phyloP scores from a whole-genome alignment of 23 red algal species.

The Gracilaria domingensis region DNA sequence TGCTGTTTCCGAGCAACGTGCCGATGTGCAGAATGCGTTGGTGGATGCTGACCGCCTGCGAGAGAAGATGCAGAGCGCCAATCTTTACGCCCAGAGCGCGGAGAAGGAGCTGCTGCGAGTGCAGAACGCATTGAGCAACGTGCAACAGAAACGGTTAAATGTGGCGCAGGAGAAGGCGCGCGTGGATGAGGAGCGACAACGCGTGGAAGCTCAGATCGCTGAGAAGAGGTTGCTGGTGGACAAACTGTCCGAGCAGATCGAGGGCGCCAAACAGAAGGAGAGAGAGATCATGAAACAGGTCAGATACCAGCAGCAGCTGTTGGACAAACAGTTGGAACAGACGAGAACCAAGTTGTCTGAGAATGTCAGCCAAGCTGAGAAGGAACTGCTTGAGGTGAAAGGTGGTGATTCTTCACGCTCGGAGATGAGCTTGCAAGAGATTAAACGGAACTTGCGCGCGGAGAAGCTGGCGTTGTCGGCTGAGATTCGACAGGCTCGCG shows the following conservation, averaged over 20 bases:
- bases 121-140: not conserved
- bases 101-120: not conserved
- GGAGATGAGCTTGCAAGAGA: slow-evolving; percentile 41
- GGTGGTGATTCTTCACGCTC: slow-evolving; percentile 38
- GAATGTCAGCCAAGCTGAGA: not conserved
- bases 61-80: not conserved
- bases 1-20: not conserved
- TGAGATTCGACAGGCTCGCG: slow-evolving; percentile 35
- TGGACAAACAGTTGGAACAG: not conserved
- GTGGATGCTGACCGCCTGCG: not conserved
- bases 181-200: not conserved
- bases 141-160: not conserved
- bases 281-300: not conserved
- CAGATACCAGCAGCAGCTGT: not conserved
- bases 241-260: not conserved
- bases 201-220: not conserved
- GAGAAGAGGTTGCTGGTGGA: not conserved
- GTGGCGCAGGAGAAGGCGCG: not conserved
- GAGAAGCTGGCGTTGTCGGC: slow-evolving; percentile 54
- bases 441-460: slow-evolving; percentile 28
- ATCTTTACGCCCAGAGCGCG: not conserved
- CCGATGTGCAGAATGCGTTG: not conserved
- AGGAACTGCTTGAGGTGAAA: not conserved
- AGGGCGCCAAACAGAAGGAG: not conserved
- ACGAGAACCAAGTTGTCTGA: too few relatives aligned